Percentiles rank a stretch among this genome's conserved stretches.
These are phyloP conservation scores for Aurifilum marmelostoma DNA, from an alignment of 2,329 filamentous ascomycete genomes.

Conservation along the genomic window DNA sequence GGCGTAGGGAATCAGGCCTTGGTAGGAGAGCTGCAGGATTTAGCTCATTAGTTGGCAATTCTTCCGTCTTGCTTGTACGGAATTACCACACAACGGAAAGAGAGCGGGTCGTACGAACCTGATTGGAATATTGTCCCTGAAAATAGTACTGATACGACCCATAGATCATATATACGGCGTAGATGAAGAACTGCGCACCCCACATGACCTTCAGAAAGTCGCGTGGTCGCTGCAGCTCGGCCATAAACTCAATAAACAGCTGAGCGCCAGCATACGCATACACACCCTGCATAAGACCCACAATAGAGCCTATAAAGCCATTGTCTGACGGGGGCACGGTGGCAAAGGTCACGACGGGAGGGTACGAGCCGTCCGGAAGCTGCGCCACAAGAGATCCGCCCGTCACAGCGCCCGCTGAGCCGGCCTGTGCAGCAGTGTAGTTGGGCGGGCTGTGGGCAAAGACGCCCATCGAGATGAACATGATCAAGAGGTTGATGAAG, in stretches of 20 bases:
- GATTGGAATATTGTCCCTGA: constrained; percentile 47
- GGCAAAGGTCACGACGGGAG: constrained; percentile 42
- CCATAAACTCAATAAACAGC: constrained; percentile 59
- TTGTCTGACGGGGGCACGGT: constrained; percentile 44
- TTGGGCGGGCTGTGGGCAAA: constrained; percentile 52
- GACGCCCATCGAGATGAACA: constrained; percentile 58
- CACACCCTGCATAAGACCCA: constrained; percentile 55
- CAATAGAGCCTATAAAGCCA: constrained; percentile 48
- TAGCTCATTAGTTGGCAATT: no score
- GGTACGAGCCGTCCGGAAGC: constrained; percentile 37
- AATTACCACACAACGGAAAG: no score
- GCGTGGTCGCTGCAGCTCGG: constrained; percentile 47
- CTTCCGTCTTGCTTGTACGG: no score
- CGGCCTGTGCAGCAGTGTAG: constrained; percentile 40
- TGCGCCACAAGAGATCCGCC: constrained; percentile 35
- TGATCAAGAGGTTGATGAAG: constrained; percentile 56
- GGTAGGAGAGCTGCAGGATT: constrained; percentile 45
- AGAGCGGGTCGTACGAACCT: constrained; percentile 4
- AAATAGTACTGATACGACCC: constrained; percentile 44
- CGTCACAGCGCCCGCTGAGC: constrained; percentile 35
- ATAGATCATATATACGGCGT: constrained; percentile 43
- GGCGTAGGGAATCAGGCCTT: constrained; percentile 44
- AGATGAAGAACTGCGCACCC: constrained; percentile 44
- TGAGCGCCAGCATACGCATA: constrained; percentile 60
- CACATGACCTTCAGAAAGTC: constrained; percentile 47